Percentiles rank a stretch among this genome's conserved stretches.
Conservation (phyloP, 2,329 filamentous ascomycete genomes). For the Diaporthe vexans region DNA sequence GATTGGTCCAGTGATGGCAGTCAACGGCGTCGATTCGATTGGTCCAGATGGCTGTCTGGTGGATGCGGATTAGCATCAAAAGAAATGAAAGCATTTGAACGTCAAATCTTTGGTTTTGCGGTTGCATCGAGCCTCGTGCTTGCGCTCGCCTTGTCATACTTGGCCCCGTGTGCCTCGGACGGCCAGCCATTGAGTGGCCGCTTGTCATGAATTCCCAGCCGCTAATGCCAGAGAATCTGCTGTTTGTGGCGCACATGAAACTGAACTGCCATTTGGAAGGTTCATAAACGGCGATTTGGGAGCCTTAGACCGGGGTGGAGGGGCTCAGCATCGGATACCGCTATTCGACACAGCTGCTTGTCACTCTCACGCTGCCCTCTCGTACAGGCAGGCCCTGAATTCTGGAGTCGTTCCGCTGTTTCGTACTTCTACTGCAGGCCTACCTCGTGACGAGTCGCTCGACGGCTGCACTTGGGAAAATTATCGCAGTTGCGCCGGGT, state of each 20-base stretch:
- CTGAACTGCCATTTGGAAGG: too few species aligned
- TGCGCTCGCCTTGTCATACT: neutral
- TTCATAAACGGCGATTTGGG: too few species aligned
- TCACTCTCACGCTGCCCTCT: neutral
- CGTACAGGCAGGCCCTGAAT: neutral
- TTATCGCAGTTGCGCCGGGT: neutral
- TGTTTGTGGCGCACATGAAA: neutral
- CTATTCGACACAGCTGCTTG: too few species aligned
- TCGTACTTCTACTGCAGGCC: neutral
- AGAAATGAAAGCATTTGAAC: slow-evolving; percentile 42
- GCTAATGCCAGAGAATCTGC: too few species aligned
- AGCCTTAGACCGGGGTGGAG: too few species aligned
- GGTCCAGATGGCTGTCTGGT: slow-evolving; percentile 42
- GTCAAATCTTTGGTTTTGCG: slow-evolving; percentile 3
- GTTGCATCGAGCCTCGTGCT: neutral
- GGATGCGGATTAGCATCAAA: slow-evolving; percentile 43
- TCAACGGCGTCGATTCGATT: slow-evolving; percentile 41
- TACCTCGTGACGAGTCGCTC: neutral
- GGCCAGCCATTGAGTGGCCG: neutral
- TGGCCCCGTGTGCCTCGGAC: neutral
- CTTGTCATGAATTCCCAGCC: neutral
- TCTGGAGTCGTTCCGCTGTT: too few species aligned
- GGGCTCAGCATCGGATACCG: too few species aligned
- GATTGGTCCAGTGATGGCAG: slow-evolving; percentile 37
- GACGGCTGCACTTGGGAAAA: neutral